Evolutionary conservation across 345 rosid species (phyloP), one percentile per base, ranked within the genome.

Genomic region (Ceriops decandra): DNA sequence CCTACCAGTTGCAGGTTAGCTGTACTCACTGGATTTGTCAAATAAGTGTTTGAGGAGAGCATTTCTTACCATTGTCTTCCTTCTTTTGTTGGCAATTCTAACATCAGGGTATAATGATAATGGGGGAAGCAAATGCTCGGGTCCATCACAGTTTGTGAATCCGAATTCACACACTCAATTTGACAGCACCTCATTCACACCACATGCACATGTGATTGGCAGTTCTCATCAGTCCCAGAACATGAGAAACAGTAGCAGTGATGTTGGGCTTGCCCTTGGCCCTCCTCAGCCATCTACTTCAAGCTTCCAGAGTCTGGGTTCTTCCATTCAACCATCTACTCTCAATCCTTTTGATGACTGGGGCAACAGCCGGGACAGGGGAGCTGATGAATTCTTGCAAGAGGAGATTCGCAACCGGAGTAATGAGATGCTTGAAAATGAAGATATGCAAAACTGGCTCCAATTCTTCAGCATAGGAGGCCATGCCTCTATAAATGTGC

Each of bases 401-500:
- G 98, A 93, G 75, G 98, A 93, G 60, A 89, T 93, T 63, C 91
- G 98, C 60, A 21, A 86, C 62, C 81, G 89, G 76, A 93, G 97
- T 74, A 85, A 91, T 69, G 98, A 93, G 79, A 91, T 93, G 95
- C 97, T 93, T 6, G 98, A 89, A 83, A 89, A 87, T 58, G 98
- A 91, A 77, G 98, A 93, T 64, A 91, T 91, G 98, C 98, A 93
- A 64, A 92, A 91, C 67, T 81, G 88, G 68, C 96, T 93, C 35
- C 82, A 92, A 11, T 66, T 88, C 67, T 91, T 93, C 72, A 93
- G 91, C 77, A 84, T 89, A 91, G 98, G 96, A 68, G 89, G 88
- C 62, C 85, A 80, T 24, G 69, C 78, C 46, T 67, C 84, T 31
- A 63, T 81, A 53, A 89, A 75, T 58, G 64, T 81, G 47, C 77